Evolutionary conservation across 345 rosid genomes (phyloP), one percentile per base, ranked within the genome.

Genomic region (Brassica carinata): DNA sequence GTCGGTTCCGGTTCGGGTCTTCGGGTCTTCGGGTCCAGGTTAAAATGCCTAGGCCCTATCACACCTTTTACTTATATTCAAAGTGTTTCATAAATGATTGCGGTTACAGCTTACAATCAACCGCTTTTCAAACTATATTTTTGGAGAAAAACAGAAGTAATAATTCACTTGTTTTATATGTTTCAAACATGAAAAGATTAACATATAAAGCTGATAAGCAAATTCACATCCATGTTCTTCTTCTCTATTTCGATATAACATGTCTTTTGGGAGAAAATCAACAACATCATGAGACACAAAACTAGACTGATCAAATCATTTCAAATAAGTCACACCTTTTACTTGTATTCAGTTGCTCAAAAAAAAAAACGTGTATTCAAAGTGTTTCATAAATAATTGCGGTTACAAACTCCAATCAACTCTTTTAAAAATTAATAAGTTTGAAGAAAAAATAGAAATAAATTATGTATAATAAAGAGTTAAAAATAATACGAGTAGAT

Each of bases 251-350:
- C 9, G 7, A n/a, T 30, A 64, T 64, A 33, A 33, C 68, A 33
- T n/a, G 68, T n/a, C 43, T n/a, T 31, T 31, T n/a, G 14, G 1
- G 18, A 2, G 5, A 31, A 14, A 7, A 27, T 26, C 3, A 64
- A 2, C 10, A 5, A 5, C 1, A 27, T 64, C 69, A n/a, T 64
- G 45, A 64, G 5, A 33, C 26, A 31, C 69, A 7, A 31, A 64
- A n/a, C 15, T 33, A 64, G 43, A 64, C 38, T 7, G 26, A 31
- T 33, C 33, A 33, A 64, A 63, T n/a, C 31, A 64, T 64, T 64
- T 64, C 68, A 64, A 33, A n/a, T 7, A 64, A 3, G 69, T 33
- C 26, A 8, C 18, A 64, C 68, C 38, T 64, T 67, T 67, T 67
- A 40, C 57, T 36, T 66, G 51, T 66, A 36, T 36, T 34, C 70